Evolutionary conservation across 2,329 filamentous ascomycete species (phyloP).

Genomic region (Talaromyces sp.): DNA sequence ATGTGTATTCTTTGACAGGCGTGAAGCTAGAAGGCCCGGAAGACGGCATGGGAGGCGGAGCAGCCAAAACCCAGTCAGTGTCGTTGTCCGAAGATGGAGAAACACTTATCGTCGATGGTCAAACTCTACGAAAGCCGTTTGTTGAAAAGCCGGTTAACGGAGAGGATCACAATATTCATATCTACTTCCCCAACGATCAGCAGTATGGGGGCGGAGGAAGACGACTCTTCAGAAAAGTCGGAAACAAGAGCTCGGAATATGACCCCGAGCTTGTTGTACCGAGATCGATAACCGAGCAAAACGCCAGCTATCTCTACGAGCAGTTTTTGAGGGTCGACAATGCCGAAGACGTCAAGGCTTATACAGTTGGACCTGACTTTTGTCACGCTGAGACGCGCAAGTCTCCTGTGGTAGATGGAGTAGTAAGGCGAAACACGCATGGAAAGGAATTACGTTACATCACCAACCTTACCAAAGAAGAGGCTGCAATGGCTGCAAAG

Average conservation of each 20-base stretch:
- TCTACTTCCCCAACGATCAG: constrained; percentile 76
- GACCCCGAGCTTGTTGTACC: constrained; percentile 72
- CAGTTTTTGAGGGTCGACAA: constrained; percentile 97
- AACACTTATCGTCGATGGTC: constrained; percentile 80
- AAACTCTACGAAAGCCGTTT: constrained; percentile 80
- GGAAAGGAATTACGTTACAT: constrained; percentile 97
- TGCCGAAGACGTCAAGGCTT: constrained; percentile 96
- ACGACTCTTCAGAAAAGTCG: constrained; percentile 91
- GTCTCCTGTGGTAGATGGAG: constrained; percentile 91
- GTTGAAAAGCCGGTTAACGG: constrained; percentile 98
- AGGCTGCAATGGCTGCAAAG: constrained; percentile 79
- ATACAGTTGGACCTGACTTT: constrained; percentile 87
- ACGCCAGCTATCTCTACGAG: constrained; percentile 90
- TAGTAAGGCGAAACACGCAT: constrained; percentile 93
- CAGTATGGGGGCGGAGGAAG: constrained; percentile 83
- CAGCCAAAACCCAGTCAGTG: constrained; percentile 59
- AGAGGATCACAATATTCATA: constrained; percentile 97
- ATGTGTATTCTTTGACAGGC: constrained; percentile 76
- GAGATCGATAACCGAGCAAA: constrained; percentile 73
- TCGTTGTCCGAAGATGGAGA: constrained; percentile 89
- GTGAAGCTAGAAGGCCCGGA: constrained; percentile 68
- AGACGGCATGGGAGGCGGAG: constrained; percentile 60
- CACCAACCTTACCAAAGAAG: constrained; percentile 73
- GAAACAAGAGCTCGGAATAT: constrained; percentile 97
- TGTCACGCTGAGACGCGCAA: constrained; percentile 97